Conservation (phyloP, 2,329 filamentous ascomycete genomes). For the Fusarium sulawesiense region DNA sequence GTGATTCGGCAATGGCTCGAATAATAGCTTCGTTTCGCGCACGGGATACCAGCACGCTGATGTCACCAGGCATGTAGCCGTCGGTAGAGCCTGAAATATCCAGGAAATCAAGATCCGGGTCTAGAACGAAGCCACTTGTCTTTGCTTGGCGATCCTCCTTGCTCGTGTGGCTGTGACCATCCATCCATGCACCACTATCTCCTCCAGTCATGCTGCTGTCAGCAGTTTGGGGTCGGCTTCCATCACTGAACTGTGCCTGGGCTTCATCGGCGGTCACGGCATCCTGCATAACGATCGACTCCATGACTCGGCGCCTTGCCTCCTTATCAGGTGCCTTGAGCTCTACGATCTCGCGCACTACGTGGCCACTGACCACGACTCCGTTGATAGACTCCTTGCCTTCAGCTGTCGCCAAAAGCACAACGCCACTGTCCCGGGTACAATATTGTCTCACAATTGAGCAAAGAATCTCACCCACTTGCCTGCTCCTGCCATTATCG, state of each 20-base stretch:
- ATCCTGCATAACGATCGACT: constrained; percentile 75
- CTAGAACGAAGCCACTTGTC: constrained; percentile 76
- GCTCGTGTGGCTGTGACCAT: constrained; percentile 71
- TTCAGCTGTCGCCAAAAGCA: constrained; percentile 90
- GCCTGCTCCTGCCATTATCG: constrained; percentile 91
- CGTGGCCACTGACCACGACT: constrained; percentile 88
- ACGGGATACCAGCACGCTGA: constrained; percentile 85
- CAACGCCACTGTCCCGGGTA: constrained; percentile 80
- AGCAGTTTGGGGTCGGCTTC: constrained; percentile 68
- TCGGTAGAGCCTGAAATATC: constrained; percentile 95
- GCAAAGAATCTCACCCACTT: constrained; percentile 90
- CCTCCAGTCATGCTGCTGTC: constrained; percentile 67
- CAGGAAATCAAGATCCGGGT: constrained; percentile 85
- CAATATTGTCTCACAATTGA: constrained; percentile 88
- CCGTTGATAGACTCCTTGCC: constrained; percentile 93
- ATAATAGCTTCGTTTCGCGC: constrained; percentile 94
- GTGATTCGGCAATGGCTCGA: constrained; percentile 73
- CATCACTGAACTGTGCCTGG: constrained; percentile 53
- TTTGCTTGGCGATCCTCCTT: constrained; percentile 50
- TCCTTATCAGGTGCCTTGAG: constrained; percentile 95
- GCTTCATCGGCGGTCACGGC: constrained; percentile 55
- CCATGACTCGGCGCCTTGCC: constrained; percentile 82
- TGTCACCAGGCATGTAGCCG: constrained; percentile 96
- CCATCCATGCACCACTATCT: constrained; percentile 77
- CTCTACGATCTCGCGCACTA: constrained; percentile 89